Evolutionary conservation across 257 asterid genomes (phyloP).

Genomic region (Penstemon barbatus): DNA sequence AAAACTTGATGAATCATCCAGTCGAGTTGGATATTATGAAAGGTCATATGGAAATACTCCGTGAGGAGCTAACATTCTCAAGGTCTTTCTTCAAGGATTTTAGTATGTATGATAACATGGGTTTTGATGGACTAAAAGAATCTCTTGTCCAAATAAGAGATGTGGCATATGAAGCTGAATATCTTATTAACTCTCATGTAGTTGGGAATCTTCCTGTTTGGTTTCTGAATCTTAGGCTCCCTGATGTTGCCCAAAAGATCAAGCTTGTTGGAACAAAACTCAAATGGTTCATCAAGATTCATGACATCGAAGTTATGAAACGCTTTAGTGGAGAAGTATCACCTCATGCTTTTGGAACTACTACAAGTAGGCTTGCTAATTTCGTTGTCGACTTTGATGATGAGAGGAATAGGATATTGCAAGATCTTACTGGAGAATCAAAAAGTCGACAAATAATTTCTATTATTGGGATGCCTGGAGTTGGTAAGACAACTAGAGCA

Average conservation of each 20-base stretch:
- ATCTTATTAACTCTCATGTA: constrained; percentile 10
- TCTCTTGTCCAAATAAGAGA: constrained; percentile 20
- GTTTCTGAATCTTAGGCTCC: constrained; percentile 22
- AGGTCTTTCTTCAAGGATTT: not conserved
- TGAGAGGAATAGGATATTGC: not conserved
- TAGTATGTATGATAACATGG: too few relatives aligned
- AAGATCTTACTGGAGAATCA: not conserved
- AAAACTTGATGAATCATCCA: constrained; percentile 1
- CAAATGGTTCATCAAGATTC: not conserved
- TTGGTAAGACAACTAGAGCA: constrained; percentile 39
- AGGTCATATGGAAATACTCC: constrained; percentile 12
- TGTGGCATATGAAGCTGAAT: constrained; percentile 31
- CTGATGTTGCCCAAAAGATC: constrained; percentile 9
- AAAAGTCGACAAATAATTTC: not conserved
- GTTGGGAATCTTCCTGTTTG: constrained; percentile 17
- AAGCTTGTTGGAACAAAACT: not conserved
- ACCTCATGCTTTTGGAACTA: too few relatives aligned
- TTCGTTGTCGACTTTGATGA: constrained; percentile 18
- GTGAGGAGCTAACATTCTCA: not conserved
- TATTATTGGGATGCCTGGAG: not conserved
- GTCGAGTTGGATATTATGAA: not conserved
- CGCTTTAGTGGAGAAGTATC: not conserved
- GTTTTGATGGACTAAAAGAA: not conserved
- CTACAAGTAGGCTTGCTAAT: not conserved
- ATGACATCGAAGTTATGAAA: not conserved